Base-by-base conservation (phyloP, 177 flowering plant species). In the Vitis hybrid region DNA sequence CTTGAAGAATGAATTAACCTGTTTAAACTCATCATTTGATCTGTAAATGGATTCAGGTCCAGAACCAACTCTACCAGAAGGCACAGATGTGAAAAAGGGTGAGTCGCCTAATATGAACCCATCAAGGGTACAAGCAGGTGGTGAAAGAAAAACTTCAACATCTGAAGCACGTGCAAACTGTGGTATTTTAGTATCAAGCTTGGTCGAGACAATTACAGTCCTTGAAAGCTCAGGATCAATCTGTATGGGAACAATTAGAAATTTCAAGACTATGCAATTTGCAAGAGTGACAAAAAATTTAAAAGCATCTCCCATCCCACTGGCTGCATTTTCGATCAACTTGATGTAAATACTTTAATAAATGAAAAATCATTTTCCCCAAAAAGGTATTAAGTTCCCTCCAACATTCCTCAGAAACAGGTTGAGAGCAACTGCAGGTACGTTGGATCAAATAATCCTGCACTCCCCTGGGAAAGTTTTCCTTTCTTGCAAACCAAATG, bases 1-100 rank as follows among this genome's bases (percentile, higher is more conserved):
- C 51, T 34, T 30, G 5, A 21, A 17, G 68, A 74, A 60, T 63
- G 56, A 15, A 5, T 45, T 45, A 67, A 94, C 98, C 97, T 92
- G 90, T 79, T 92, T 94, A 72, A 94, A 92, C 73, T 89, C 97
- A 49, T 92, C 95, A 79, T 94, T 89, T 50, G 98, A 88, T 72
- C 85, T 81, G 75, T 85, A 94, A 64, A 94, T 87, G 48, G 91
- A 84, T 74, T 89, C 97, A 77, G 74, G 91, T 21, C 89, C 97
- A 73, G 85, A 73, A 67, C 99, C 99, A 76, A 94, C 99, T 83
- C 99, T 89, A 83, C 98, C 98, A 63, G 98, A 94, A 62, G 98
- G 98, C 70, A 94, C 99, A 52, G 99, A 94, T 3, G 99, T 94
- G 74, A 94, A 94, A 76, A 94, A 94, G 5, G 99, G 99, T 13